phyloP scores from a whole-genome alignment of 139 green algal species.

The Pleodorina starrii region DNA sequence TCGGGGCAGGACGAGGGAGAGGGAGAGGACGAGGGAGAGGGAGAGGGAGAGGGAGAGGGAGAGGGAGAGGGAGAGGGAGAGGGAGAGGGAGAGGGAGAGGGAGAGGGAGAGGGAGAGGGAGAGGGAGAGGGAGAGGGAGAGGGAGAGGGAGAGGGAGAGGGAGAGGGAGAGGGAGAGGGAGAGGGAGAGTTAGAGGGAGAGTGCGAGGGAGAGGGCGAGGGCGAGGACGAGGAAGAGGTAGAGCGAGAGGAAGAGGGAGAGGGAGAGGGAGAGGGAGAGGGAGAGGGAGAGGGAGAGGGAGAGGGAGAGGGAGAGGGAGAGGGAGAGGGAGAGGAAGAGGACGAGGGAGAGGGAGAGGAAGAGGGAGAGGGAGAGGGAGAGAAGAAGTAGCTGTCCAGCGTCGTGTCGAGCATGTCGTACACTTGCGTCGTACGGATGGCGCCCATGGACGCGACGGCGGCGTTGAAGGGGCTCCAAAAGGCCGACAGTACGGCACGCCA shows the following conservation, averaged over 20 bases:
- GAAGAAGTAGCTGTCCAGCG: constrained; percentile 68
- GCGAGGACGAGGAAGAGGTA: constrained; percentile 67
- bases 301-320: too few species aligned
- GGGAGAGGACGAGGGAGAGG: not conserved
- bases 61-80: too few species aligned
- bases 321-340: constrained; percentile 9
- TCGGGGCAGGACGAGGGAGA: not conserved
- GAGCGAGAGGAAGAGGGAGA: too few species aligned
- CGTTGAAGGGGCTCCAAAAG: constrained; percentile 81
- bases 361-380: too few species aligned
- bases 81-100: too few species aligned
- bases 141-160: not conserved
- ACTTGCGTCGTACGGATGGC: constrained; percentile 69
- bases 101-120: not conserved
- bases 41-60: not conserved
- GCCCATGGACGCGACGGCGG: constrained; percentile 38
- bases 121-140: not conserved
- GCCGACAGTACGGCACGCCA: constrained; percentile 73
- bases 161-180: not conserved
- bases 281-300: not conserved
- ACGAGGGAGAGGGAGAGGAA: constrained; percentile 29
- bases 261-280: not conserved
- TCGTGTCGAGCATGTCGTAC: constrained; percentile 74
- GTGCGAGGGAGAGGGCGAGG: not conserved
- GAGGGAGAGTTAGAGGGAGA: too few species aligned